Conservation (phyloP, 768 basidiomycete species). For the Tylopilus intermedius region DNA sequence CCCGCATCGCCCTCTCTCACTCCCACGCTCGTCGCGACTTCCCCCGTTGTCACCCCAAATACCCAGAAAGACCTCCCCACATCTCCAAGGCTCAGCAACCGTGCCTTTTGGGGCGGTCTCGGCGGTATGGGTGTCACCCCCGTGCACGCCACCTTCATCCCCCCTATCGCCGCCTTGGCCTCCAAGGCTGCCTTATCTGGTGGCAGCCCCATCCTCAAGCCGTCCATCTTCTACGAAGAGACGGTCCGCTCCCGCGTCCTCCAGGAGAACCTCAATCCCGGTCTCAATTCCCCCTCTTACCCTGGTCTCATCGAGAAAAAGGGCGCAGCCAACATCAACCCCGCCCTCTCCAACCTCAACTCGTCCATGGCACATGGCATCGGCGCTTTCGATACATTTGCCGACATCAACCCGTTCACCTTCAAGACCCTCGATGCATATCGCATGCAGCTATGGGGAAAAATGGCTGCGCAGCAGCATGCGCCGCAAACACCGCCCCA, state of each 20-base stretch:
- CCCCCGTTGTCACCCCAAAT: conserved; percentile 54
- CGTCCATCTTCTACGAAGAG: conserved; percentile 30
- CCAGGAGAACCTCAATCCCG: conserved; percentile 27
- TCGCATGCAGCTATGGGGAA: conserved; percentile 89
- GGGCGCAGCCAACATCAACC: conserved; percentile 28
- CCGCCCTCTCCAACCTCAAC: conserved; percentile 27
- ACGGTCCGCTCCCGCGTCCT: conserved; percentile 20
- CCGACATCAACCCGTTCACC: conserved; percentile 78
- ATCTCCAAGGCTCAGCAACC: conserved; percentile 47
- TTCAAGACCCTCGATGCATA: conserved; percentile 83
- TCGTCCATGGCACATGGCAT: conserved; percentile 22
- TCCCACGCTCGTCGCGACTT: conserved; percentile 16
- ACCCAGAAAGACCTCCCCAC: conserved; percentile 73
- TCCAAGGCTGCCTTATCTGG: conserved; percentile 21
- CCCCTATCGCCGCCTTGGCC: conserved; percentile 48
- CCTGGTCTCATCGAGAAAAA: conserved; percentile 29
- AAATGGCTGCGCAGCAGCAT: conserved; percentile 74
- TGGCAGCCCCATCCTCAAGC: conserved; percentile 28
- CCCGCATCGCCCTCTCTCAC: conserved; percentile 40
- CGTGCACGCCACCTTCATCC: conserved; percentile 79
- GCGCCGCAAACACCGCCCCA: conserved; percentile 37
- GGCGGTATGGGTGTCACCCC: conserved; percentile 71
- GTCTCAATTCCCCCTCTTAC: conserved; percentile 17
- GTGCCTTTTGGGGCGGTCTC: conserved; percentile 80
- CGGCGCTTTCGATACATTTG: conserved; percentile 68